Evolutionary conservation across 441 rosid species (phyloP).

Genomic region (Cnidoscolus chayamansa): DNA sequence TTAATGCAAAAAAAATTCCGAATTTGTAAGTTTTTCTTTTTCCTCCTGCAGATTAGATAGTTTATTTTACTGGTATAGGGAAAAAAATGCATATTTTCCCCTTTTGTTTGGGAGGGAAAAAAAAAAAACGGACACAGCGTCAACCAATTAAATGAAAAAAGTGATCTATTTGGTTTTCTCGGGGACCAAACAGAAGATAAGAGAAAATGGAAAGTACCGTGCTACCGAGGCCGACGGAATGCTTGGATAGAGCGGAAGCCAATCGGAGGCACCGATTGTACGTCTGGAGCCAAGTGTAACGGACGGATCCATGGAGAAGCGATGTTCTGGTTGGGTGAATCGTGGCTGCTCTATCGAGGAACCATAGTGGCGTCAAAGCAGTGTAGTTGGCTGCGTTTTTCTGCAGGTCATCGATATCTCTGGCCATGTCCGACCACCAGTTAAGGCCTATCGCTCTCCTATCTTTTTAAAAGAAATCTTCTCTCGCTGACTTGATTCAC

Average conservation of each 20-base stretch:
- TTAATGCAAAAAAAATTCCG: too few species aligned
- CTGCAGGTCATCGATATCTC: constrained; percentile 77
- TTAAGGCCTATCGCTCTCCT: neutral
- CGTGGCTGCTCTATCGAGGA: constrained; percentile 72
- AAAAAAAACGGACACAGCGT: too few species aligned
- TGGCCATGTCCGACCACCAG: constrained; percentile 21
- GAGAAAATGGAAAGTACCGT: constrained; percentile 43
- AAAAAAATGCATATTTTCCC: too few species aligned
- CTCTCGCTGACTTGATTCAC: too few species aligned
- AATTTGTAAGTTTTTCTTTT: too few species aligned
- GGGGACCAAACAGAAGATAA: neutral
- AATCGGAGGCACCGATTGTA: constrained; percentile 73
- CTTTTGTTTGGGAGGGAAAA: too few species aligned
- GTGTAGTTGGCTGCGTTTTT: constrained; percentile 73
- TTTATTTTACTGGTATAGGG: too few species aligned
- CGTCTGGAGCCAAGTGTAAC: constrained; percentile 81
- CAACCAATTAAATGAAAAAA: too few species aligned
- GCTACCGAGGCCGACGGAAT: constrained; percentile 54
- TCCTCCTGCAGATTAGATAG: too few species aligned
- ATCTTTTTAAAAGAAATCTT: too few species aligned
- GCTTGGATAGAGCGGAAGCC: constrained; percentile 70
- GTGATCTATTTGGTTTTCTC: too few species aligned
- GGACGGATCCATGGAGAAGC: constrained; percentile 54
- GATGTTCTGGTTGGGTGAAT: constrained; percentile 67
- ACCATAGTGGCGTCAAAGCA: constrained; percentile 82